phyloP scores from a whole-genome alignment of 2,329 filamentous ascomycete genomes.

The Fusarium poae region DNA sequence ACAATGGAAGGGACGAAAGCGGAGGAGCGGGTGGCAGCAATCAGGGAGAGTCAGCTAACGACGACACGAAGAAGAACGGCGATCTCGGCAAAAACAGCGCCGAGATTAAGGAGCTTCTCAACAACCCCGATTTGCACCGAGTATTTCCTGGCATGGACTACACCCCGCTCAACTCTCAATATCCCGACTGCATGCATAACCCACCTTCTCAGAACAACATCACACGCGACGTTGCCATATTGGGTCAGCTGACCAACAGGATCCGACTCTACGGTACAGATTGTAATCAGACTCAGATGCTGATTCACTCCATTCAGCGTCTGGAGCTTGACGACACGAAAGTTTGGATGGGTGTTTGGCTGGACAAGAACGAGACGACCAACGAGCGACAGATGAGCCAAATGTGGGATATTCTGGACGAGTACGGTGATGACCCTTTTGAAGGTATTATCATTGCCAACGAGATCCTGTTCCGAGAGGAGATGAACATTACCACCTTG shows the following conservation, averaged over 20 bases:
- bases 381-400: constrained; percentile 84
- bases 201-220: constrained; percentile 94
- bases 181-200: constrained; percentile 81
- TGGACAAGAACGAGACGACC: constrained; percentile 85
- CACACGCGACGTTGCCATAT: constrained; percentile 88
- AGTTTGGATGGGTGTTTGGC: constrained; percentile 95
- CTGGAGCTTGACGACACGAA: constrained; percentile 82
- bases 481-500: constrained; percentile 76
- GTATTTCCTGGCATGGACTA: constrained; percentile 97
- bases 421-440: constrained; percentile 77
- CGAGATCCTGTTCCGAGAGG: constrained; percentile 81
- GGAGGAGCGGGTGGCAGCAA: constrained; percentile 27
- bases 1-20: constrained; percentile 52
- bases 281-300: constrained; percentile 97
- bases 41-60: constrained; percentile 64
- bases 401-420: constrained; percentile 85
- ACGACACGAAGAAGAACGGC: constrained; percentile 73
- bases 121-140: constrained; percentile 86
- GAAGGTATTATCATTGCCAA: constrained; percentile 86
- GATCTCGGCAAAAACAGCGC: constrained; percentile 79
- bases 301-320: constrained; percentile 82
- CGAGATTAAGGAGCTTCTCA: constrained; percentile 85
- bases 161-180: constrained; percentile 91
- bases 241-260: constrained; percentile 89
- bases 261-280: constrained; percentile 94